phyloP scores from a whole-genome alignment of 495 filamentous ascomycete species.

The Geoglossum glabrum region DNA sequence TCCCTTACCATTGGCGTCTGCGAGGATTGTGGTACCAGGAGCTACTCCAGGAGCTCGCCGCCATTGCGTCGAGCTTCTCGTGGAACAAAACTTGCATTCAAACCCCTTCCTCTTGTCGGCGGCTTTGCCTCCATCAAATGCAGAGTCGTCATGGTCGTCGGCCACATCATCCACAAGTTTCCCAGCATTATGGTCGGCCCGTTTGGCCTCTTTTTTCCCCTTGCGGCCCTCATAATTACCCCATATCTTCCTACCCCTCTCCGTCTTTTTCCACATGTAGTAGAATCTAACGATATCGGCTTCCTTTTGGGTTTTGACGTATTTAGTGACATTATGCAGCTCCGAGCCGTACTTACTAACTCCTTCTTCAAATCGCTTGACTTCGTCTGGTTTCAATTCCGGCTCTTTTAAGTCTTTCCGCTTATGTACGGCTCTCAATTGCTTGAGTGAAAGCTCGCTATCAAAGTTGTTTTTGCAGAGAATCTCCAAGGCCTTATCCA shows the following conservation, averaged over 20 bases:
- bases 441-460: slow-evolving; percentile 46
- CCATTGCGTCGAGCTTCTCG: slow-evolving; percentile 71
- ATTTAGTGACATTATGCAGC: slow-evolving; percentile 58
- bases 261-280: slow-evolving; percentile 96
- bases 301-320: slow-evolving; percentile 62
- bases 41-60: slow-evolving; percentile 61
- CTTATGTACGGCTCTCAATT: slow-evolving; percentile 42
- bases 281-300: slow-evolving; percentile 77
- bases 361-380: slow-evolving; percentile 81
- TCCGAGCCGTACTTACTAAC: slow-evolving; percentile 86
- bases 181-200: slow-evolving; percentile 33
- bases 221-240: slow-evolving; percentile 68
- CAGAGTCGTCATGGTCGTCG: slow-evolving; percentile 84
- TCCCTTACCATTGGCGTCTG: slow-evolving; percentile 37
- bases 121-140: slow-evolving; percentile 85
- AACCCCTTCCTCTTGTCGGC: slow-evolving; percentile 57
- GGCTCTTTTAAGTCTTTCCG: slow-evolving; percentile 72
- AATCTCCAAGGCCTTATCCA: slow-evolving; percentile 64
- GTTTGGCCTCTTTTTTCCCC: slow-evolving; percentile 63
- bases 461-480: slow-evolving; percentile 56
- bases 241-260: slow-evolving; percentile 72
- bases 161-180: slow-evolving; percentile 83
- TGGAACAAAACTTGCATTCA: slow-evolving; percentile 84
- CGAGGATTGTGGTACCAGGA: slow-evolving; percentile 48
- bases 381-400: slow-evolving; percentile 52